Evolutionary conservation across 306 rosid species (phyloP).

Genomic region (Begonia peltatifolia): DNA sequence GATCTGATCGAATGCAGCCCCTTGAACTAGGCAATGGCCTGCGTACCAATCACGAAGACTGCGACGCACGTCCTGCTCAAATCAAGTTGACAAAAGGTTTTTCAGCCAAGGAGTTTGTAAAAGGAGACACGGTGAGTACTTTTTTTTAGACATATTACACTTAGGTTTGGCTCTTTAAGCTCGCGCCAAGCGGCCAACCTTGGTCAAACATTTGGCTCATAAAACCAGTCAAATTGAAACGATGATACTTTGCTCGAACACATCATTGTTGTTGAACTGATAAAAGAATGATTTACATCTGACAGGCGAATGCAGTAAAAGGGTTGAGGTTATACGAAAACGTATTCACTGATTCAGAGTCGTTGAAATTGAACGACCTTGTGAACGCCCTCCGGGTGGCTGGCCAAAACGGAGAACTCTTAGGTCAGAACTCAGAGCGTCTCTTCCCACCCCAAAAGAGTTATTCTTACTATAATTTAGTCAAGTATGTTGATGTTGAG

Average conservation of each 20-base stretch:
- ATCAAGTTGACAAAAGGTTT: conserved; percentile 90
- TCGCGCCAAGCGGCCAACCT: background rate
- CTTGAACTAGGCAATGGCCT: conserved; percentile 24
- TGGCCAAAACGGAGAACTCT: background rate
- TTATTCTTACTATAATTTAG: background rate
- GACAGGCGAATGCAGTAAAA: background rate
- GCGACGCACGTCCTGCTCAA: conserved; percentile 66
- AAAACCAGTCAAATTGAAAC: too few species aligned
- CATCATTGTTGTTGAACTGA: background rate
- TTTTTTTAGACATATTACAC: background rate
- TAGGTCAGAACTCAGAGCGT: background rate
- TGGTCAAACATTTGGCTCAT: background rate
- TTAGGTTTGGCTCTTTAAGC: background rate
- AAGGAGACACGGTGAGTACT: conserved; percentile 80
- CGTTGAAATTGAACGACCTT: background rate
- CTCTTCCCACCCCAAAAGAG: background rate
- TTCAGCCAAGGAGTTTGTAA: conserved; percentile 78
- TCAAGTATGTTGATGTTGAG: background rate
- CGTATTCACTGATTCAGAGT: background rate
- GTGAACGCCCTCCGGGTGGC: background rate
- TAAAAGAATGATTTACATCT: background rate
- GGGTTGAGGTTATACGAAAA: background rate
- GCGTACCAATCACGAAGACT: conserved; percentile 71
- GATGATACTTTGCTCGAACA: too few species aligned
- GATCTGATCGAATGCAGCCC: conserved; percentile 68